These are phyloP conservation scores for Lachnellula willkommii DNA, from an alignment of 2,329 filamentous ascomycete species.

Conservation along the genomic window DNA sequence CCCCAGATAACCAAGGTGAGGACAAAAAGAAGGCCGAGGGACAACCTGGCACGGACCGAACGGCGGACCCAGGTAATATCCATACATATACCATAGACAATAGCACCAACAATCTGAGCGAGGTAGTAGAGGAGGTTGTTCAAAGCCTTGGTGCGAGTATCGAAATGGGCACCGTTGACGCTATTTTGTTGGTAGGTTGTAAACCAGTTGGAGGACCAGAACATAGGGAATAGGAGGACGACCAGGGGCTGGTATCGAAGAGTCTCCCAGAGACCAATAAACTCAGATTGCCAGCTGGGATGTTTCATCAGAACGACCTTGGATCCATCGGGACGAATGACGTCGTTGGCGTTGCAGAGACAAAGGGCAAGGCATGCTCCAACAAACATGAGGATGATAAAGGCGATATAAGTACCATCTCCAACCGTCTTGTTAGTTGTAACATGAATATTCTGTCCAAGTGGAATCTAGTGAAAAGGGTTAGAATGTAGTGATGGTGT, in stretches of 20 bases:
- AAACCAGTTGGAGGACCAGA: conserved; percentile 75
- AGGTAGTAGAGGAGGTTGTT: conserved; percentile 77
- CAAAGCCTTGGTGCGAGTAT: conserved; percentile 67
- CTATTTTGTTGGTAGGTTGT: conserved; percentile 75
- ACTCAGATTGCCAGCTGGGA: conserved; percentile 76
- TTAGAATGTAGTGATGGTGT: not conserved
- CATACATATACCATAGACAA: conserved; percentile 65
- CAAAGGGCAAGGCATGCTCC: conserved; percentile 66
- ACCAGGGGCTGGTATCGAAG: conserved; percentile 67
- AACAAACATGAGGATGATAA: conserved; percentile 73
- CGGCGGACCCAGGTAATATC: conserved; percentile 58
- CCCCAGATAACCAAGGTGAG: conserved; percentile 79
- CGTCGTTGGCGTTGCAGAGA: conserved; percentile 64
- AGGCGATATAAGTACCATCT: conserved; percentile 82
- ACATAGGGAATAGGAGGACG: conserved; percentile 73
- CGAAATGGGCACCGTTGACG: conserved; percentile 66
- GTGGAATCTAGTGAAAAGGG: conserved; percentile 50
- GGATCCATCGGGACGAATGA: conserved; percentile 72
- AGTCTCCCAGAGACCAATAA: conserved; percentile 70
- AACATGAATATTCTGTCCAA: conserved; percentile 64
- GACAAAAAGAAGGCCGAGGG: conserved; percentile 56
- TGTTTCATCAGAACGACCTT: conserved; percentile 85
- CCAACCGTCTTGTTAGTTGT: conserved; percentile 46
- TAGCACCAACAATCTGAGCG: conserved; percentile 71
- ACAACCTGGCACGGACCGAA: conserved; percentile 60